A percentile compares a stretch with the other conserved stretches of the same genome.
Evolutionary conservation across 306 rosid species (phyloP).

Genomic region (Malus sieversii): DNA sequence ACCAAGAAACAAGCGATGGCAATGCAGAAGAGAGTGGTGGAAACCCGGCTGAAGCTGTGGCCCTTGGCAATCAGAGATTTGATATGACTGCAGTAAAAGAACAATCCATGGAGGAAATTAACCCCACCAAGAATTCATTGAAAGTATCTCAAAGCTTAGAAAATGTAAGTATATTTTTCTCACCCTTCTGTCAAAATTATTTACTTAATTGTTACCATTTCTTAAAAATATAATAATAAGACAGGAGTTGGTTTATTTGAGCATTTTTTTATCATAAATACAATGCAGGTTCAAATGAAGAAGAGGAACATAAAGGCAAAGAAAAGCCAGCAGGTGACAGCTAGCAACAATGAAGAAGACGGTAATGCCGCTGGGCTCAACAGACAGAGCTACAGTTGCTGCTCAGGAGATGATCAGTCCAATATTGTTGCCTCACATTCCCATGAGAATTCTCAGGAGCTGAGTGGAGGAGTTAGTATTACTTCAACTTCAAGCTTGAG

Average conservation of each 20-base stretch:
- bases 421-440: neutral
- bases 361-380: constrained; percentile 15
- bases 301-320: constrained; percentile 40
- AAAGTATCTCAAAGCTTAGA: constrained; percentile 39
- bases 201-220: neutral
- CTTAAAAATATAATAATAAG: too few species aligned
- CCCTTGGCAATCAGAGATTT: constrained; percentile 10
- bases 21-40: constrained; percentile 22
- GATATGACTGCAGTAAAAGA: constrained; percentile 14
- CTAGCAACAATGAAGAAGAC: constrained; percentile 41
- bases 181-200: neutral
- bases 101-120: constrained; percentile 12
- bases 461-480: constrained; percentile 25
- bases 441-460: constrained; percentile 29
- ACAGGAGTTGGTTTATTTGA: neutral
- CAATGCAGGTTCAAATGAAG: constrained; percentile 26
- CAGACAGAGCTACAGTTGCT: constrained; percentile 47
- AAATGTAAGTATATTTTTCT: constrained; percentile 34
- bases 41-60: neutral
- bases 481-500: constrained; percentile 43
- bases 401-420: constrained; percentile 62
- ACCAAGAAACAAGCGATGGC: constrained; percentile 28
- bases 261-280: constrained; percentile 6
- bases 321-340: constrained; percentile 41
- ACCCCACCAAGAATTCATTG: constrained; percentile 18